Evolutionary conservation across 805 yeast genomes (phyloP).

Genomic region (Candida bentonensis): DNA sequence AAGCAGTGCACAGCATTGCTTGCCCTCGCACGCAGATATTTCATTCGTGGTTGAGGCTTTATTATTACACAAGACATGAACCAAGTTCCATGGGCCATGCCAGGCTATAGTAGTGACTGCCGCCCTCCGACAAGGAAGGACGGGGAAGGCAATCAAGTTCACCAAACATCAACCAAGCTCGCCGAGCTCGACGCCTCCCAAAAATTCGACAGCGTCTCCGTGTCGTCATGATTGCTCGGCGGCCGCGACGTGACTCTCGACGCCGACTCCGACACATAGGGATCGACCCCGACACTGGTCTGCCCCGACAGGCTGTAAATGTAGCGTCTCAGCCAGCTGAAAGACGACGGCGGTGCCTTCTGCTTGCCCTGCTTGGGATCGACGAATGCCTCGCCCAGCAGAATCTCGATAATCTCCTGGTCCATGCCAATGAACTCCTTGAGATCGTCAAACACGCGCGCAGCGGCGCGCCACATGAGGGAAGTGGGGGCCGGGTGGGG

Average conservation of each 20-base stretch:
- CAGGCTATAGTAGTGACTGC: too few species aligned
- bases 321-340: conserved; percentile 2
- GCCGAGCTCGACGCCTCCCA: conserved; percentile 1
- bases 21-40: too few species aligned
- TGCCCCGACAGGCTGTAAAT: conserved; percentile 11
- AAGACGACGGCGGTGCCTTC: neutral
- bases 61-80: too few species aligned
- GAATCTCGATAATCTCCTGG: conserved; percentile 23
- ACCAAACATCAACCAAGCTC: neutral
- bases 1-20: too few species aligned
- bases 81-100: too few species aligned
- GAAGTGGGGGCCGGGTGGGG: neutral
- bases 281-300: conserved; percentile 2
- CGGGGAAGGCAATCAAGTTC: too few species aligned
- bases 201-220: neutral
- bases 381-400: conserved; percentile 18
- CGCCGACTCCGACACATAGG: neutral
- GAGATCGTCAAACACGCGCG: conserved; percentile 8
- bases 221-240: neutral
- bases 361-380: conserved; percentile 6
- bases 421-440: conserved; percentile 21
- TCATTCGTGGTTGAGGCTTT: too few species aligned
- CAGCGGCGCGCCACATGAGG: conserved; percentile 8
- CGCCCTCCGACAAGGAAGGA: too few species aligned
- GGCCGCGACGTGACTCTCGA: neutral